A percentile compares a stretch with the other conserved stretches of the same genome.
Conservation (phyloP, 2,329 filamentous ascomycete genomes). For the Sporothrix protearum region DNA sequence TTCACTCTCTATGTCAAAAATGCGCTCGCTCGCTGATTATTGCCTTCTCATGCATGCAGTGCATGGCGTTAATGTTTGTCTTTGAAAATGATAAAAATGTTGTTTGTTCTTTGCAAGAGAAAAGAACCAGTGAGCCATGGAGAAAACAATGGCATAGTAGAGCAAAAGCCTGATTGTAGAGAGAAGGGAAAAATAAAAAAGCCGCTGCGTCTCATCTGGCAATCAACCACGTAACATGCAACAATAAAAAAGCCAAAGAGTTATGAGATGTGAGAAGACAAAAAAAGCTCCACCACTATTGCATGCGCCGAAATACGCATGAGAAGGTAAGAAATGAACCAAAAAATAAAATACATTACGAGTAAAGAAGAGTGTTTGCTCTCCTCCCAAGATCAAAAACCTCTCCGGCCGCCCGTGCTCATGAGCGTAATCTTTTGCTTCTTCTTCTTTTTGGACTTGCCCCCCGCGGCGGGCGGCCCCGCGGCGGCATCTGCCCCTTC, state of each 20-base stretch:
- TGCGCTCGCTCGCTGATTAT: too few species aligned
- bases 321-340: too few species aligned
- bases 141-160: neutral
- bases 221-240: neutral
- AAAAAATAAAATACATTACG: too few species aligned
- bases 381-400: conserved; percentile 26
- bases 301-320: neutral
- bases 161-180: neutral
- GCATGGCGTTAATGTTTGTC: neutral
- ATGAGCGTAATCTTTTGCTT: conserved; percentile 70
- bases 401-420: conserved; percentile 60
- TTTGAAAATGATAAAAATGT: neutral
- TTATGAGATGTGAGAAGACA: neutral
- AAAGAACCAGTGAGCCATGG: neutral
- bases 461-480: conserved; percentile 12
- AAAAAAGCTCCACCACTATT: neutral
- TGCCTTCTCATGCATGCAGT: too few species aligned
- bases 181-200: neutral
- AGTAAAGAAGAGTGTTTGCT: too few species aligned
- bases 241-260: neutral
- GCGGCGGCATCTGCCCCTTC: conserved; percentile 22
- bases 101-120: neutral
- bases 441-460: conserved; percentile 61
- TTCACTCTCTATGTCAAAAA: too few species aligned
- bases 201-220: neutral